Conservation (phyloP, 225 moss, liverwort and hornwort species). For the Anthoceros angustus region DNA sequence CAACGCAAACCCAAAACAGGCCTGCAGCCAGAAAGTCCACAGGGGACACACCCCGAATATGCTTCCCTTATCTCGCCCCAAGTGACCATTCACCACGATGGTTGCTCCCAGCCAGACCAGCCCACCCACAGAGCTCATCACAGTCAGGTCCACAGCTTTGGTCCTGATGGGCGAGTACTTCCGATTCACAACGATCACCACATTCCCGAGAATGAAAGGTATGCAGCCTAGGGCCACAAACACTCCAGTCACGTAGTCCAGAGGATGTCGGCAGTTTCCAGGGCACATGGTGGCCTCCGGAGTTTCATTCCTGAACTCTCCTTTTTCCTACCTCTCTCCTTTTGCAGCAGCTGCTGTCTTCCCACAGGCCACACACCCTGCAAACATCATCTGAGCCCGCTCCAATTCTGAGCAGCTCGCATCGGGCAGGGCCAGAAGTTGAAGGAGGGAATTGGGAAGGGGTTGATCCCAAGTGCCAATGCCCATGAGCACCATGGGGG, state of each 20-base stretch:
- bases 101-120: conserved; percentile 33
- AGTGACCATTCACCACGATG: conserved; percentile 34
- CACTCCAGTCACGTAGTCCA: conserved; percentile 25
- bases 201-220: conserved; percentile 29
- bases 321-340: too few relatives aligned
- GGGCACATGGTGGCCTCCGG: too few relatives aligned
- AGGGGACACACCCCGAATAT: conserved; percentile 26
- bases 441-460: too few relatives aligned
- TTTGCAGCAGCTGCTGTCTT: too few relatives aligned
- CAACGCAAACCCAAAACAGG: conserved; percentile 29
- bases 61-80: conserved; percentile 15
- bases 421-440: too few relatives aligned
- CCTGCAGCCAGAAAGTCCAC: conserved; percentile 43
- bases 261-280: background rate
- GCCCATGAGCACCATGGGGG: too few relatives aligned
- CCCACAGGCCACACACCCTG: too few relatives aligned
- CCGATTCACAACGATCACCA: conserved; percentile 23
- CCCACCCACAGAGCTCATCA: conserved; percentile 34
- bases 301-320: too few relatives aligned
- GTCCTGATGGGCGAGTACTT: conserved; percentile 29
- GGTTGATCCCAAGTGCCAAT: too few relatives aligned
- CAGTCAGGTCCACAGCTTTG: conserved; percentile 36
- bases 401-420: too few relatives aligned
- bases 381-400: too few relatives aligned
- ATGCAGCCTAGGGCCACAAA: conserved; percentile 17